Percentiles rank a stretch among this genome's conserved stretches.
Evolutionary conservation across 768 basidiomycete genomes (phyloP).

Genomic region (Lactifluus pinguis): DNA sequence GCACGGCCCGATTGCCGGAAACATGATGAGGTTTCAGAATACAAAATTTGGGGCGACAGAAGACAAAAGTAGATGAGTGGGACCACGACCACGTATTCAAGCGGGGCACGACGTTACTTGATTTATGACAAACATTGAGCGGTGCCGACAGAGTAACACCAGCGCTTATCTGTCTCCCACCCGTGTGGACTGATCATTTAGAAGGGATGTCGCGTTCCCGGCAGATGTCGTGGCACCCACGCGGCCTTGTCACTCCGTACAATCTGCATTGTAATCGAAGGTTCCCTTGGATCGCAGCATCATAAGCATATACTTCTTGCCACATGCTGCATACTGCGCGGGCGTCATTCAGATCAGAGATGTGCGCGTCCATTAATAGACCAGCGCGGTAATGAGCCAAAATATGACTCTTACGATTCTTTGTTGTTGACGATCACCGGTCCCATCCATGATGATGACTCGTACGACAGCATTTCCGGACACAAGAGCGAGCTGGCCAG

Average conservation of each 20-base stretch:
- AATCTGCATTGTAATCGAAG: background rate
- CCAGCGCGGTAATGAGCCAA: background rate
- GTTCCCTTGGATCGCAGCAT: background rate
- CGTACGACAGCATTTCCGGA: background rate
- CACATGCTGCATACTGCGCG: background rate
- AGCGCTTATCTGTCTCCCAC: slow-evolving; percentile 3
- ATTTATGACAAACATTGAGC: too few relatives aligned
- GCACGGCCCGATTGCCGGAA: too few relatives aligned
- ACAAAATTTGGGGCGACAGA: too few relatives aligned
- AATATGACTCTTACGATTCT: background rate
- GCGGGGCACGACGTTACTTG: too few relatives aligned
- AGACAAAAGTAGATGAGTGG: too few relatives aligned
- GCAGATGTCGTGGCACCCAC: background rate
- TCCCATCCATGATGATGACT: background rate
- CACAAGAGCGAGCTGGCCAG: too few relatives aligned
- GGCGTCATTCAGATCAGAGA: background rate
- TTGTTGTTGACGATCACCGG: background rate
- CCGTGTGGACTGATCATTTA: background rate
- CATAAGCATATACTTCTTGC: background rate
- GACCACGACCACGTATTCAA: too few relatives aligned
- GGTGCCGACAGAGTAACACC: background rate
- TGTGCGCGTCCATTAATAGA: background rate
- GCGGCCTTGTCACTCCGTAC: background rate
- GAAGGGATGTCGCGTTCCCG: background rate
- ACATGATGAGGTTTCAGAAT: too few relatives aligned